Conservation (phyloP, 106 monocot species). For the Acanthochlamys bracteata region DNA sequence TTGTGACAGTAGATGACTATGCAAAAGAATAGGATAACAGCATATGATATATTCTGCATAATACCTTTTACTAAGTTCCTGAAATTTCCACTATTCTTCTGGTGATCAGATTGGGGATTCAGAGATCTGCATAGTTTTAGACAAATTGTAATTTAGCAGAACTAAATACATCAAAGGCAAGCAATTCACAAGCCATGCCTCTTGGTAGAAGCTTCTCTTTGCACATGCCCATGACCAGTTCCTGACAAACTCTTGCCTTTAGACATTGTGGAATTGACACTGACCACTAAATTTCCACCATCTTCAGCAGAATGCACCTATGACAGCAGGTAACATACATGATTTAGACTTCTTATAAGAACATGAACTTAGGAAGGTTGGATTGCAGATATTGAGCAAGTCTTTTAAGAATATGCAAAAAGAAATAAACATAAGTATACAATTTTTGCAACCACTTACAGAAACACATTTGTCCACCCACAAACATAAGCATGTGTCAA, state of each 20-base stretch:
- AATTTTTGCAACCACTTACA: no score
- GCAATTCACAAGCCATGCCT: conserved; percentile 5
- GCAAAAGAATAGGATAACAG: background rate
- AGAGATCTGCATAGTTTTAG: conserved; percentile 29
- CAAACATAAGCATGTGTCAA: no score
- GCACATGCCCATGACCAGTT: conserved; percentile 5
- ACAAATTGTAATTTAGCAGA: background rate
- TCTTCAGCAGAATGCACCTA: conserved; percentile 8
- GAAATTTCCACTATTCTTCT: conserved; percentile 12
- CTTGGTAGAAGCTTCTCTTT: conserved; percentile 3
- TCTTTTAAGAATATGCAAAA: no score
- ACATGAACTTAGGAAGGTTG: background rate
- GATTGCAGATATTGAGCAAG: background rate
- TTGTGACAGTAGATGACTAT: background rate
- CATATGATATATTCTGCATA: background rate
- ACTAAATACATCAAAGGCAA: background rate
- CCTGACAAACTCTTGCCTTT: background rate
- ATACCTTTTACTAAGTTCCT: background rate
- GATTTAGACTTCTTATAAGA: background rate
- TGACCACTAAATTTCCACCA: background rate
- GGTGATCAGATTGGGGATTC: conserved; percentile 17
- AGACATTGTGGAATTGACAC: background rate
- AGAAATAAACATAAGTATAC: no score
- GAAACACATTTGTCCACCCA: no score
- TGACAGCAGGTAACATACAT: background rate